phyloP scores from a whole-genome alignment of 2,329 filamentous ascomycete species.

The Fusarium transvaalense region DNA sequence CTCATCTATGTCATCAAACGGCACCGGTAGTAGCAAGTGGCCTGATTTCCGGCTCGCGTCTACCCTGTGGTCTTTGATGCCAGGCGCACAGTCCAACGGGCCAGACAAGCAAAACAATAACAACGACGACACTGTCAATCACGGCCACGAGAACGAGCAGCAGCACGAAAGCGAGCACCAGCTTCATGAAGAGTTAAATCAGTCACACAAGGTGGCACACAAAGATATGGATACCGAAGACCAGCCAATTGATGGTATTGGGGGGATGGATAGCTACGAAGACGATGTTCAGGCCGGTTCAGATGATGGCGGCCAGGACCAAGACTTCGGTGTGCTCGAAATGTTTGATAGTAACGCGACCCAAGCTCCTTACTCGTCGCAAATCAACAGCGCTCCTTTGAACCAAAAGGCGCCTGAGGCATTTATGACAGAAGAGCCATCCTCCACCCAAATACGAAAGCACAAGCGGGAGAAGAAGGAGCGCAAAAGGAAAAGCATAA shows the following conservation, averaged over 20 bases:
- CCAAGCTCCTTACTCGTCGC: conserved; percentile 50
- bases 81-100: conserved; percentile 47
- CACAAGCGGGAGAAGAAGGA: conserved; percentile 52
- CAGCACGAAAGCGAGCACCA: conserved; percentile 32
- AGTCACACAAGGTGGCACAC: conserved; percentile 26
- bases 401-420: conserved; percentile 48
- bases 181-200: conserved; percentile 30
- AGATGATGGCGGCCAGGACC: conserved; percentile 44
- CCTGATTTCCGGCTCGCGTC: conserved; percentile 52
- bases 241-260: conserved; percentile 45
- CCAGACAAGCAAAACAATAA: conserved; percentile 42
- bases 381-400: conserved; percentile 33
- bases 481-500: conserved; percentile 45
- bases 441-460: conserved; percentile 42
- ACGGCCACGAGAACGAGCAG: conserved; percentile 39
- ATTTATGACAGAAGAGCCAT: conserved; percentile 47
- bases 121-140: conserved; percentile 36
- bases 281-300: conserved; percentile 43
- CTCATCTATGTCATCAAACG: conserved; percentile 48
- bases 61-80: conserved; percentile 47
- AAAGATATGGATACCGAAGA: conserved; percentile 44
- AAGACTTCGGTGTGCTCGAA: conserved; percentile 54
- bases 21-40: conserved; percentile 49
- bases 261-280: conserved; percentile 46
- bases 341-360: conserved; percentile 56